phyloP scores from a whole-genome alignment of 208 protist genomes.

The Leptomonas seymouri region DNA sequence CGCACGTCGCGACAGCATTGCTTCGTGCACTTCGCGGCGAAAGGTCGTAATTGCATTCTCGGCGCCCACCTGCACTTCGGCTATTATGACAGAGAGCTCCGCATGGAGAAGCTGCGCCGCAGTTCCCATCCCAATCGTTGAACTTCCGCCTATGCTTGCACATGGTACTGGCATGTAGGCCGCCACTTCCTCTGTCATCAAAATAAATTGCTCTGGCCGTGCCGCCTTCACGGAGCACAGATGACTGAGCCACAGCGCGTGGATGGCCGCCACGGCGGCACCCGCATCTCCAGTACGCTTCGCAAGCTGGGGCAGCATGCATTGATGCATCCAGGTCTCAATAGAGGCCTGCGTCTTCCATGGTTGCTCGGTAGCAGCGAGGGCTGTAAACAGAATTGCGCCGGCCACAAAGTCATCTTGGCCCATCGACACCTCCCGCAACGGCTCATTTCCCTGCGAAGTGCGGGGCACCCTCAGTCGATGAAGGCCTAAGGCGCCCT shows the following conservation, averaged over 20 bases:
- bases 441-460: no score
- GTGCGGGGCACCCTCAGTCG: background rate
- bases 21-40: slow-evolving; percentile 27
- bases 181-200: slow-evolving; percentile 25
- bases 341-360: slow-evolving; percentile 58
- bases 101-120: slow-evolving; percentile 12
- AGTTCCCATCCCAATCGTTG: background rate
- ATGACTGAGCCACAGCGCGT: slow-evolving; percentile 54
- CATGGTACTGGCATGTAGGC: background rate
- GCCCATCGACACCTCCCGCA: background rate
- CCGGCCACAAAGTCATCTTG: slow-evolving; percentile 9
- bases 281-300: background rate
- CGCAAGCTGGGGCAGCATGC: slow-evolving; percentile 27
- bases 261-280: slow-evolving; percentile 19
- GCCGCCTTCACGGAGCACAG: slow-evolving; percentile 52
- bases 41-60: slow-evolving; percentile 27
- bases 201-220: slow-evolving; percentile 53
- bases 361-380: slow-evolving; percentile 39
- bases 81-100: slow-evolving; percentile 12
- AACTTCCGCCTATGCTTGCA: background rate
- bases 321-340: slow-evolving; percentile 35
- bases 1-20: slow-evolving; percentile 15
- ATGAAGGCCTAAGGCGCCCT: slow-evolving; percentile 22
- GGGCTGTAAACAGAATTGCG: slow-evolving; percentile 41
- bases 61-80: slow-evolving; percentile 6